phyloP scores from a whole-genome alignment of 1,139 yeast genomes.

The Pichia sp. region DNA sequence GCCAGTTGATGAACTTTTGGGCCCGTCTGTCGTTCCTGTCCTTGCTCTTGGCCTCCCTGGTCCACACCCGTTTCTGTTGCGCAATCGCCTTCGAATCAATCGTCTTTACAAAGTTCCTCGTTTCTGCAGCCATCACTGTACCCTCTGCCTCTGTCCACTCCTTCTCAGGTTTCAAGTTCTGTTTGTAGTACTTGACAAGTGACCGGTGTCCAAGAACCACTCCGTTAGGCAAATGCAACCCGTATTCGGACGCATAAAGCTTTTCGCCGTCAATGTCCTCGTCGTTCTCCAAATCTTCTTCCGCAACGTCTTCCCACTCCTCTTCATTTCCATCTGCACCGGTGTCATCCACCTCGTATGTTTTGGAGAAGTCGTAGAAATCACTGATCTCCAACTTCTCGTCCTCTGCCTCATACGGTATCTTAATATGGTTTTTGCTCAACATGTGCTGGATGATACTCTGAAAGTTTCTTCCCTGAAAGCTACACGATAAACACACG shows the following conservation, averaged over 20 bases:
- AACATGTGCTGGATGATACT: slow-evolving; percentile 89
- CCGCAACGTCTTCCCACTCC: slow-evolving; percentile 40
- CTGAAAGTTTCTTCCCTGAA: slow-evolving; percentile 77
- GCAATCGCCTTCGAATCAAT: slow-evolving; percentile 51
- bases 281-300: slow-evolving; percentile 38
- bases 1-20: slow-evolving; percentile 77
- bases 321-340: slow-evolving; percentile 38
- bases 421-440: slow-evolving; percentile 78
- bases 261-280: slow-evolving; percentile 41
- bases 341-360: slow-evolving; percentile 45
- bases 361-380: slow-evolving; percentile 78
- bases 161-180: slow-evolving; percentile 72
- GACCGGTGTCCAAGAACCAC: slow-evolving; percentile 87
- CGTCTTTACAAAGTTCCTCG: slow-evolving; percentile 61
- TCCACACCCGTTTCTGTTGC: slow-evolving; percentile 74
- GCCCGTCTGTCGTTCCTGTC: slow-evolving; percentile 75
- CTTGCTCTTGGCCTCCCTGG: slow-evolving; percentile 58
- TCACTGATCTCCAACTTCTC: slow-evolving; percentile 77
- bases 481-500: slow-evolving; percentile 77
- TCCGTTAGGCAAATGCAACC: slow-evolving; percentile 83
- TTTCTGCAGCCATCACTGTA: slow-evolving; percentile 89
- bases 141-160: slow-evolving; percentile 85
- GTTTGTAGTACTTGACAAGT: slow-evolving; percentile 78
- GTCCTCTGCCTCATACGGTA: slow-evolving; percentile 82
- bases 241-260: slow-evolving; percentile 59